phyloP scores from a whole-genome alignment of 192 early-diverging fungal genomes.

The Linnemannia hyalina region DNA sequence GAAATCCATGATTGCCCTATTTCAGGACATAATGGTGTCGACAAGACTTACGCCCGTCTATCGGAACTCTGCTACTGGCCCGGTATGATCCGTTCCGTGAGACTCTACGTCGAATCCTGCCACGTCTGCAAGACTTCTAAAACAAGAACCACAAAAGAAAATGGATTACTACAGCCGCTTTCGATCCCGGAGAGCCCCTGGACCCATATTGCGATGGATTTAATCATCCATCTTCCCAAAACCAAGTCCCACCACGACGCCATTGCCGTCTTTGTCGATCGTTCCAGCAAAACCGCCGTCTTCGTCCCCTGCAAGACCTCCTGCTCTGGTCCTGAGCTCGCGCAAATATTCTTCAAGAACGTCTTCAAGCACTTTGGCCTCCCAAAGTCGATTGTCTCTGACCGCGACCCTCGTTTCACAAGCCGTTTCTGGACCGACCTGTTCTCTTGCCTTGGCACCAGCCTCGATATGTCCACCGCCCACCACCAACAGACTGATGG shows the following conservation, averaged over 20 bases:
- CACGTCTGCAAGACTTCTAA: slow-evolving; percentile 11
- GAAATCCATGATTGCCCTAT: neutral
- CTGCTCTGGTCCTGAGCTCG: neutral
- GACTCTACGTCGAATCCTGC: slow-evolving; percentile 25
- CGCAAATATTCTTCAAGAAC: neutral
- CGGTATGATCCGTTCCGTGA: neutral
- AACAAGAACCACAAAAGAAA: neutral
- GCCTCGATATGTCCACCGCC: slow-evolving; percentile 53
- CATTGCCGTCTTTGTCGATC: slow-evolving; percentile 60
- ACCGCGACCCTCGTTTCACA: slow-evolving; percentile 58
- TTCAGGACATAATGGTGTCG: neutral
- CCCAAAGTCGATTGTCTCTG: slow-evolving; percentile 57
- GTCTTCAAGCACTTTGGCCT: slow-evolving; percentile 37
- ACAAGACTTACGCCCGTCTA: slow-evolving; percentile 3
- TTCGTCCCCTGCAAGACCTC: slow-evolving; percentile 32
- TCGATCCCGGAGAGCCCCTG: slow-evolving; percentile 19
- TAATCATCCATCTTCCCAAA: slow-evolving; percentile 40
- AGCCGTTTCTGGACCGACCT: slow-evolving; percentile 56
- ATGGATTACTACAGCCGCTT: slow-evolving; percentile 16
- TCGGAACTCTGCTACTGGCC: slow-evolving; percentile 1
- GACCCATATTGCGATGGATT: slow-evolving; percentile 60
- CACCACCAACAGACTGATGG: slow-evolving; percentile 59
- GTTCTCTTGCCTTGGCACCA: slow-evolving; percentile 29
- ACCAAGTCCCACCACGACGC: slow-evolving; percentile 30
- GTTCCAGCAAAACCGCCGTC: slow-evolving; percentile 50